Evolutionary conservation across 1,284 basidiomycete species (phyloP), one percentile per base, ranked within the genome.

Genomic region (Takashimella tepidaria): DNA sequence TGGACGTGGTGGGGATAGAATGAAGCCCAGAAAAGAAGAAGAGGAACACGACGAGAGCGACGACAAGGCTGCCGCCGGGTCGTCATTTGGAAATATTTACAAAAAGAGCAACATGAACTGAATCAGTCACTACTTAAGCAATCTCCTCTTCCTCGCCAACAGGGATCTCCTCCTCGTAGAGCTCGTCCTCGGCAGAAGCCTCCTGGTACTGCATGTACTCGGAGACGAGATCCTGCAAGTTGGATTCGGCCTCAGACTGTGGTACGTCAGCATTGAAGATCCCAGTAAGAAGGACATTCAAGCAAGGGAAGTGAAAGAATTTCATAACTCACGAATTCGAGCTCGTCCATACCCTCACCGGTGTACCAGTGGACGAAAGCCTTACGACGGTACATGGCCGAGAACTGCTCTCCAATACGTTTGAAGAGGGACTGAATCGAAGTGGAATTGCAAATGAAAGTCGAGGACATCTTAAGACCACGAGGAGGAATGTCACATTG

Each of bases 331-430:
- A 69, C 57, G 60, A 84, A 85, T 81, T 92, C 92, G 87, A 97
- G 92, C 83, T 97, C 93, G 78, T 96, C 92, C 93, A 96, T 96
- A 77, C 93, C 92, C 81, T 95, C 92, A 74, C 92, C 90, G 45
- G 91, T 96, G 80, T 96, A 95, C 89, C 92, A 97, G 79, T 97
- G 92, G 83, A 97, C 86, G 87, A 97, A 97, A 43, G 93, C 93
- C 81, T 96, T 96, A 76, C 93, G 83, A 59, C 92, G 88, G 86
- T 96, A 97, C 95, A 97, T 98, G 77, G 90, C 89, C 57, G 89
- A 89, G 84, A 98, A 98, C 78, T 97, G 93, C 75, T 93, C 89
- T 66, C 85, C 88, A 74, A 95, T 89, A 80, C 92, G 91, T 82
- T 92, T 92, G 88, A 97, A 96, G 62, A 97, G 82, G 77, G 95